Percentiles rank a stretch among this genome's conserved stretches.
Evolutionary conservation across 1,139 yeast species (phyloP).

Genomic region (Protomyces gravidus): DNA sequence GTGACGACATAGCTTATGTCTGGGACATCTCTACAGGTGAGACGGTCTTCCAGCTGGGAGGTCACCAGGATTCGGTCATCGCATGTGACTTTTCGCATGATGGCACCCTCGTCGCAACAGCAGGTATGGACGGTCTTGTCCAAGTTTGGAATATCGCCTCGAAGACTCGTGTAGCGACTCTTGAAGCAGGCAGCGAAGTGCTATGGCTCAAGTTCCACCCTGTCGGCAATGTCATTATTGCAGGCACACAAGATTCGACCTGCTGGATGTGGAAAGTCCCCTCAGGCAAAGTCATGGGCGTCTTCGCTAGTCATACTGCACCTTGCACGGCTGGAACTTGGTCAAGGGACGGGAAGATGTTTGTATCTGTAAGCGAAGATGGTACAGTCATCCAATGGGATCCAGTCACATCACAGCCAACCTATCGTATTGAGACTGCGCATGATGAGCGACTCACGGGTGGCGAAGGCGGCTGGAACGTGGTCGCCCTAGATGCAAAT

Average conservation of each 20-base stretch:
- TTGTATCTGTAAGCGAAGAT: constrained; percentile 81
- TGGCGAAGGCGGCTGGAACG: constrained; percentile 59
- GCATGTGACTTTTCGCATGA: constrained; percentile 78
- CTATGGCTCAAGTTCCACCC: constrained; percentile 81
- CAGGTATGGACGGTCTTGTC: constrained; percentile 89
- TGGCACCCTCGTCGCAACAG: constrained; percentile 76
- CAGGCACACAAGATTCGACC: constrained; percentile 88
- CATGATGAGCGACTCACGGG: constrained; percentile 56
- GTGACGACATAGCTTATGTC: constrained; percentile 77
- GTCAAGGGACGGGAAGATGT: constrained; percentile 34
- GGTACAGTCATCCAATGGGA: constrained; percentile 87
- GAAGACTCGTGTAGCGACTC: constrained; percentile 47
- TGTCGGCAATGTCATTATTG: constrained; percentile 68
- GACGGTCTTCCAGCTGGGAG: constrained; percentile 31
- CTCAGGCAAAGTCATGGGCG: constrained; percentile 46
- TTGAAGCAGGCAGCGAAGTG: constrained; percentile 83
- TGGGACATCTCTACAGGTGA: constrained; percentile 52
- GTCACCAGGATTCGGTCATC: constrained; percentile 83
- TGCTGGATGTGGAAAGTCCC: constrained; percentile 86
- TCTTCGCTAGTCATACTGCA: constrained; percentile 62
- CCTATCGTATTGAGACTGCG: constrained; percentile 35
- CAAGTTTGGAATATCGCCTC: constrained; percentile 66
- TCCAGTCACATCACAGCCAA: constrained; percentile 58
- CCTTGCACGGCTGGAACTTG: constrained; percentile 52
- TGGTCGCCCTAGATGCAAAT: constrained; percentile 25